These are phyloP conservation scores for Globisporangium uncinulatum DNA, from an alignment of 352 stramenopile genomes.

Conservation along the genomic window DNA sequence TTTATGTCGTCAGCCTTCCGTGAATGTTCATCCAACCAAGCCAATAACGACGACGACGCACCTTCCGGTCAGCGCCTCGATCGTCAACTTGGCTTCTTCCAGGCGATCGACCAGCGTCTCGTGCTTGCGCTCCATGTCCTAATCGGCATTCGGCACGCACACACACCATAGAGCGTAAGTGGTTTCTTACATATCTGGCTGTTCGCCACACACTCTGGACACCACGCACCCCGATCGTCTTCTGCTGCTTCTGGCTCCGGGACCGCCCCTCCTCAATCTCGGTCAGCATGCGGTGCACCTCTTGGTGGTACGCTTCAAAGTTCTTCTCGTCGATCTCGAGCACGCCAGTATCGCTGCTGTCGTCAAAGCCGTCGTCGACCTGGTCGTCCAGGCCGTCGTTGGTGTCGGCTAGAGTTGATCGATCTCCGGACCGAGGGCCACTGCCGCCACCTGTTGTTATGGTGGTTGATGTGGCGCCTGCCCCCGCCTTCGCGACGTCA, in stretches of 20 bases:
- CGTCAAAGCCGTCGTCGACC: constrained; percentile 7
- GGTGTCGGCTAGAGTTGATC: no score
- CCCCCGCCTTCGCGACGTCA: constrained; percentile 6
- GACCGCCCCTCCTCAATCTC: constrained; percentile 64
- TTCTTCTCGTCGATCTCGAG: constrained; percentile 53
- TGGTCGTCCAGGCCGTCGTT: background rate
- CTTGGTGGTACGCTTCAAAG: constrained; percentile 67
- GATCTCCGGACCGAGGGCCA: background rate
- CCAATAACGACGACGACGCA: constrained; percentile 7
- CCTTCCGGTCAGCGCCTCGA: constrained; percentile 64
- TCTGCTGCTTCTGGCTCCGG: constrained; percentile 55
- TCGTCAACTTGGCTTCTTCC: constrained; percentile 62
- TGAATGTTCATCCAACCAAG: no score
- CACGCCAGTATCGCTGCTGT: background rate
- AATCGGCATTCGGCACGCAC: background rate
- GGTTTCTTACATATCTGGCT: no score
- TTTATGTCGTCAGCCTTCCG: background rate
- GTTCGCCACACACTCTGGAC: background rate
- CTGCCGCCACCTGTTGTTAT: no score
- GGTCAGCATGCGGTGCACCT: constrained; percentile 51
- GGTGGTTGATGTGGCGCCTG: background rate
- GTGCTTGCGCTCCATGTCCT: constrained; percentile 74
- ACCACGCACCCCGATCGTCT: constrained; percentile 49
- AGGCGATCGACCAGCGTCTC: constrained; percentile 47
- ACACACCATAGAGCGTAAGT: background rate